Base-by-base conservation (phyloP, 2,329 filamentous ascomycete species). In the Cordyceps cicadae region DNA sequence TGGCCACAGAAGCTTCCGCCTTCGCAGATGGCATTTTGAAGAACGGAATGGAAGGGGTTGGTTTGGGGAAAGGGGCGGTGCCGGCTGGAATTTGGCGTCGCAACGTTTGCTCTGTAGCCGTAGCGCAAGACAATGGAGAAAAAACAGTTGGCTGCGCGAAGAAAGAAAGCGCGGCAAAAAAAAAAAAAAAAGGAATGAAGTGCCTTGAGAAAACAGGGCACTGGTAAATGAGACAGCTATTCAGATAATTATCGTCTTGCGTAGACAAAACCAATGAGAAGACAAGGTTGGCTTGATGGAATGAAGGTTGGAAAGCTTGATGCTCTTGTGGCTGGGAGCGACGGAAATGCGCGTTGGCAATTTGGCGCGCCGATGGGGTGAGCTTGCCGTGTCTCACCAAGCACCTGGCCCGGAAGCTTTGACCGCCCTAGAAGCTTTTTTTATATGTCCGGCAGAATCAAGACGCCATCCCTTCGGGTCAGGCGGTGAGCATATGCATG, bases 371-470 rank as follows among this genome's bases (percentile, higher is more conserved):
- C 29, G 29, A 29, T 29, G 37, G 56, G 21, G 48, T 32, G 53
- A 45, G 39, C 53, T 41, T 52, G 9, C 51, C n/a, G 12, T 56
- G 29, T 49, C n/a, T 29, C 57, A 53, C 57, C 17, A n/a, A 12
- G 32, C 21, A 34, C 15, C 55, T 7, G 39, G 50, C 41, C 39
- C 14, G 5, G 7, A 17, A 53, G 41, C 57, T 48, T 19, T 59
- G 57, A 59, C 57, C 57, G 57, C 57, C 56, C 50, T 19, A 6
- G n/a, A n/a, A 54, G 39, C 41, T 53, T 59, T 59, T 41, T 59
- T 24, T 8, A 14, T 26, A 29, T 59, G 50, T 59, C 57, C 12
- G 57, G 57, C 57, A 59, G 57, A 59, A 59, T 52, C 4, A 14
- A 34, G 3, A 43, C 1, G 15, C 8, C 17, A 0, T 59, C 26